Percentiles rank a stretch among this genome's conserved stretches.
phyloP scores from a whole-genome alignment of 192 early-diverging fungal genomes.

The Backusella parvicylindrica region DNA sequence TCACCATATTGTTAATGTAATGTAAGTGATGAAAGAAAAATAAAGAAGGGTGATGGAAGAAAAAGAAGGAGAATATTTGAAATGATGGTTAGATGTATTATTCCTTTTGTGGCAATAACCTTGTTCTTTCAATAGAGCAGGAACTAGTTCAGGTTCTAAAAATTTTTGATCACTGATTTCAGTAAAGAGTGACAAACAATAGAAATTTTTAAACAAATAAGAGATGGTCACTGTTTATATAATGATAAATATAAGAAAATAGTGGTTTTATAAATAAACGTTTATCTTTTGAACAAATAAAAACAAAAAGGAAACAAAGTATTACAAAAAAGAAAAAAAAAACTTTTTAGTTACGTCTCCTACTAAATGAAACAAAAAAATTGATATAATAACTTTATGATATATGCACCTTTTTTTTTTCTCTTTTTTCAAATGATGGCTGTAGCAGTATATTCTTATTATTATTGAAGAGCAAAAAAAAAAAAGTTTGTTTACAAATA shows the following conservation, averaged over 20 bases:
- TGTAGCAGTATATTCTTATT: neutral
- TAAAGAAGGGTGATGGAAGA: neutral
- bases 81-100: neutral
- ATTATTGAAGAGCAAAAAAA: neutral
- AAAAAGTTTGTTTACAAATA: neutral
- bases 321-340: neutral
- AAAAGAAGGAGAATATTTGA: neutral
- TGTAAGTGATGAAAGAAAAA: neutral
- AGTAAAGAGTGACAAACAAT: neutral
- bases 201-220: neutral
- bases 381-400: neutral
- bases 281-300: neutral
- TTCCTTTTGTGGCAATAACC: neutral
- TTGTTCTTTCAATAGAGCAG: neutral
- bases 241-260: neutral
- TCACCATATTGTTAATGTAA: neutral
- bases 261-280: neutral
- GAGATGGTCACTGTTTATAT: neutral
- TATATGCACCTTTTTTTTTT: neutral
- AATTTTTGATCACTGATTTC: neutral
- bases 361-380: neutral
- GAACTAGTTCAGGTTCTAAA: neutral
- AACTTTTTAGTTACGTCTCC: neutral
- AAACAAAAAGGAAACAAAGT: neutral
- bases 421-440: neutral